Evolutionary conservation across 441 rosid genomes (phyloP).

Genomic region (Bocquillonia castaneifolia): DNA sequence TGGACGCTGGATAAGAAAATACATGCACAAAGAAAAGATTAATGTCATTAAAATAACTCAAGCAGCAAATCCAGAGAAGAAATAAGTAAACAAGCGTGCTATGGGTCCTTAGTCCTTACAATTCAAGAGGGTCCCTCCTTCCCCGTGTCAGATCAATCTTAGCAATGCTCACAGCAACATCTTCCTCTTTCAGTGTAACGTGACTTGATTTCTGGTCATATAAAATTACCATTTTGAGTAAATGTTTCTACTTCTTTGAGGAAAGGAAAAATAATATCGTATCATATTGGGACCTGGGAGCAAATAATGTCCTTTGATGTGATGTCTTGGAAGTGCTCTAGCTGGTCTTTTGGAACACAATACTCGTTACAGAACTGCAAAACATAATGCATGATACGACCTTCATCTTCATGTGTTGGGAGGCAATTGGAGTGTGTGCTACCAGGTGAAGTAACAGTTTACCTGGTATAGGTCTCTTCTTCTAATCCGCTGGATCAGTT

Average conservation of each 20-base stretch:
- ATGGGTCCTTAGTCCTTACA: constrained; percentile 29
- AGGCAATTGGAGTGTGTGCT: neutral
- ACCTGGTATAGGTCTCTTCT: constrained; percentile 64
- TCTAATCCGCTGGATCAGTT: constrained; percentile 47
- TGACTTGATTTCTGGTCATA: constrained; percentile 36
- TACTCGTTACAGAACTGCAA: constrained; percentile 64
- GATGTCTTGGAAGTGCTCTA: constrained; percentile 48
- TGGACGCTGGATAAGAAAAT: constrained; percentile 40
- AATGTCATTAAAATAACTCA: constrained; percentile 11
- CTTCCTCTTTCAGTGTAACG: constrained; percentile 49
- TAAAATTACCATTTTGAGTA: constrained; percentile 15
- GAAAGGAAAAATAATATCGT: constrained; percentile 13
- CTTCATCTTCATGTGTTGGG: neutral
- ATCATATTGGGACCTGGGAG: constrained; percentile 43
- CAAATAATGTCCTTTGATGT: constrained; percentile 59
- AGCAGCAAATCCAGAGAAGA: constrained; percentile 4
- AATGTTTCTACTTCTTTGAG: constrained; percentile 17
- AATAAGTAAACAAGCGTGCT: constrained; percentile 6
- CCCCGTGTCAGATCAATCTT: constrained; percentile 64
- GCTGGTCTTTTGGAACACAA: constrained; percentile 52
- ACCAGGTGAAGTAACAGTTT: neutral
- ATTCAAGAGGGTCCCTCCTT: constrained; percentile 49
- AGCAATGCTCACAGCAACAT: constrained; percentile 46
- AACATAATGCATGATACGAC: constrained; percentile 5
- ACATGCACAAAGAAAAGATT: constrained; percentile 28